Evolutionary conservation across 1,139 yeast genomes (phyloP).

Genomic region (Suhomyces panamericanus): DNA sequence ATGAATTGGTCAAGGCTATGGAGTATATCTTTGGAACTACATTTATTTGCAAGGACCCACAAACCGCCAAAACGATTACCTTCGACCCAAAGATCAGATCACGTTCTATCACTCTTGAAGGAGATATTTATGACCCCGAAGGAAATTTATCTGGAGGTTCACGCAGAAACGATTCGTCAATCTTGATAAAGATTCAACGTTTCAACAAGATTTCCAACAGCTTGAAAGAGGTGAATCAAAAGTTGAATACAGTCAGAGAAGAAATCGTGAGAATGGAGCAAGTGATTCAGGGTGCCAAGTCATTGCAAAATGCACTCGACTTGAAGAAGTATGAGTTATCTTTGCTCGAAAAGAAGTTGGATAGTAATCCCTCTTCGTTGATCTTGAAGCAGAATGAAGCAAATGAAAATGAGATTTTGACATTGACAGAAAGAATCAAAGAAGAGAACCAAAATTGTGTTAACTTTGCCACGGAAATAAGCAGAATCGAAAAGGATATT

Average conservation of each 20-base stretch:
- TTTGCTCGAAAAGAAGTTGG: slow-evolving; percentile 59
- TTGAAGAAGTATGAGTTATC: slow-evolving; percentile 68
- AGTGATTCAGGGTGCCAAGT: slow-evolving; percentile 53
- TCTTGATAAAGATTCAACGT: slow-evolving; percentile 67
- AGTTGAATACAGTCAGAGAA: slow-evolving; percentile 41
- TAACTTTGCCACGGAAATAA: slow-evolving; percentile 45
- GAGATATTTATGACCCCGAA: slow-evolving; percentile 93
- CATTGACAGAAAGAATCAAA: slow-evolving; percentile 41
- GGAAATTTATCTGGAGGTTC: slow-evolving; percentile 98
- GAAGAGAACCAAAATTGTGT: slow-evolving; percentile 30
- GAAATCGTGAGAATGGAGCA: slow-evolving; percentile 48
- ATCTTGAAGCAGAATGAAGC: slow-evolving; percentile 52
- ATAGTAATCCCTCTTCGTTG: slow-evolving; percentile 59
- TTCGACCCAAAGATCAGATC: slow-evolving; percentile 80
- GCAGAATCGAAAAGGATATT: slow-evolving; percentile 70
- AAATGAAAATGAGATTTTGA: slow-evolving; percentile 50
- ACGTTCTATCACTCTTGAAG: slow-evolving; percentile 89
- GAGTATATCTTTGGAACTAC: slow-evolving; percentile 88
- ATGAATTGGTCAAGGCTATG: slow-evolving; percentile 78
- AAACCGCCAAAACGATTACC: slow-evolving; percentile 83
- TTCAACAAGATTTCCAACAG: slow-evolving; percentile 54
- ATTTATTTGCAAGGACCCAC: slow-evolving; percentile 81
- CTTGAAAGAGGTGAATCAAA: slow-evolving; percentile 38
- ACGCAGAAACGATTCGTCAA: slow-evolving; percentile 56
- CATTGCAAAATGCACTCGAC: slow-evolving; percentile 64